These are phyloP conservation scores for Teratosphaeria epicoccoides DNA, from an alignment of 2,329 filamentous ascomycete genomes.

Conservation along the genomic window DNA sequence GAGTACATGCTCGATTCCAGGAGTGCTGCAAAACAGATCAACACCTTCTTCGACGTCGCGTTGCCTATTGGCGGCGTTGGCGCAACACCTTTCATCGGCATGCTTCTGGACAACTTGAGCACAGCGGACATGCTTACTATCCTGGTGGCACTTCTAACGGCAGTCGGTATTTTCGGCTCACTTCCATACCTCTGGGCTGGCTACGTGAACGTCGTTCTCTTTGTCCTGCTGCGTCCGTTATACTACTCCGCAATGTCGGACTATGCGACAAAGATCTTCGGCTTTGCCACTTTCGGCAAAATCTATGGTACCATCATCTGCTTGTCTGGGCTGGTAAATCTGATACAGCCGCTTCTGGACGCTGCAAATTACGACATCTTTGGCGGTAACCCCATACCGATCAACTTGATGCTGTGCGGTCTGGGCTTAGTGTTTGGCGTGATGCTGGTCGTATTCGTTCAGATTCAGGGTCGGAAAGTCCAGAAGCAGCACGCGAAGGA, in stretches of 20 bases:
- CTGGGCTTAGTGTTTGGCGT: constrained; percentile 54
- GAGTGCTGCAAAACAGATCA: constrained; percentile 55
- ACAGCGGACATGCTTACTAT: constrained; percentile 60
- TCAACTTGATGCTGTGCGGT: constrained; percentile 59
- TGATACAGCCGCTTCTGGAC: constrained; percentile 70
- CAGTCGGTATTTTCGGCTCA: constrained; percentile 66
- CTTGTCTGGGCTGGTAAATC: constrained; percentile 70
- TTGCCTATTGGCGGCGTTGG: constrained; percentile 72
- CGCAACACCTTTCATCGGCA: constrained; percentile 77
- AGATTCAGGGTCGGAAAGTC: constrained; percentile 29
- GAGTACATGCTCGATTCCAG: constrained; percentile 57
- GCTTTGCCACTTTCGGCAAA: constrained; percentile 81
- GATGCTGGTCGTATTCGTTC: constrained; percentile 57
- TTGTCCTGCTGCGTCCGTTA: constrained; percentile 75
- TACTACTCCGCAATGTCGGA: constrained; percentile 88
- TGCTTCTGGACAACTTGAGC: constrained; percentile 64
- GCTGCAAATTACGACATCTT: constrained; percentile 65
- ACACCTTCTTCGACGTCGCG: constrained; percentile 77
- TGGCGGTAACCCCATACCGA: constrained; percentile 59
- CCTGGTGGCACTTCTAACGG: constrained; percentile 60
- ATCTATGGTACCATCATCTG: constrained; percentile 87
- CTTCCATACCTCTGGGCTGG: constrained; percentile 62
- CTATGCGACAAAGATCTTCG: constrained; percentile 84
- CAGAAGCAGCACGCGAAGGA: constrained; percentile 26
- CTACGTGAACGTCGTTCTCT: constrained; percentile 66